phyloP scores from a whole-genome alignment of 345 rosid genomes.

The Pistacia atlantica region DNA sequence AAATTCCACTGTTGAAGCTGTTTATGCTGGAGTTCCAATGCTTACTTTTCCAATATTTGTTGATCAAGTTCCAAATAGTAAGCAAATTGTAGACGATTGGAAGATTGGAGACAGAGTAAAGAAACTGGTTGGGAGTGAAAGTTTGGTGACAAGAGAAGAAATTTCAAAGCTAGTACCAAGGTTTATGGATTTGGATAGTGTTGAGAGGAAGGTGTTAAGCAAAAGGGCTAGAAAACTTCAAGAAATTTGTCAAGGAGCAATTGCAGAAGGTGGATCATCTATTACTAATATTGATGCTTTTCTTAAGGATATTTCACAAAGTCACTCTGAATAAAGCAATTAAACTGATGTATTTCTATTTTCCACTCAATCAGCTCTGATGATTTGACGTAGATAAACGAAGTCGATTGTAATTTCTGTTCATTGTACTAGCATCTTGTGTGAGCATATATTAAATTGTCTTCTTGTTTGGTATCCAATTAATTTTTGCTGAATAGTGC shows the following conservation, averaged over 20 bases:
- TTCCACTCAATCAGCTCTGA: too few species aligned
- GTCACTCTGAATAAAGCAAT: too few species aligned
- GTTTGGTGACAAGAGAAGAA: constrained; percentile 30
- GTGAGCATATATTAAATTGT: too few species aligned
- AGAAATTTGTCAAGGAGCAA: constrained; percentile 18
- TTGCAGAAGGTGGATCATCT: constrained; percentile 33
- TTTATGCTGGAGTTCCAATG: constrained; percentile 41
- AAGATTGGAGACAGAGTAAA: constrained; percentile 38
- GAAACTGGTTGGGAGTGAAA: not conserved
- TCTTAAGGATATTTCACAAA: not conserved
- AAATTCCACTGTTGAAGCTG: constrained; percentile 36
- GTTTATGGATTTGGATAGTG: constrained; percentile 27
- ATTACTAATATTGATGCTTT: constrained; percentile 10
- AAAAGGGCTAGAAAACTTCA: constrained; percentile 20
- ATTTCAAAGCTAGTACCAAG: constrained; percentile 19
- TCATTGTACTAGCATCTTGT: too few species aligned
- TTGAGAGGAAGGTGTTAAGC: constrained; percentile 27
- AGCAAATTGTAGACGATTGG: constrained; percentile 40
- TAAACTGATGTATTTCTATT: too few species aligned
- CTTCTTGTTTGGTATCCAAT: too few species aligned
- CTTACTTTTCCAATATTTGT: constrained; percentile 37
- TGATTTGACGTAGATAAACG: too few species aligned
- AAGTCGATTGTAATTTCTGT: too few species aligned
- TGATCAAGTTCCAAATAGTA: constrained; percentile 35
- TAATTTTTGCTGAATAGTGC: too few species aligned